Conservation (phyloP, 306 rosid species). For the Comarum palustre region DNA sequence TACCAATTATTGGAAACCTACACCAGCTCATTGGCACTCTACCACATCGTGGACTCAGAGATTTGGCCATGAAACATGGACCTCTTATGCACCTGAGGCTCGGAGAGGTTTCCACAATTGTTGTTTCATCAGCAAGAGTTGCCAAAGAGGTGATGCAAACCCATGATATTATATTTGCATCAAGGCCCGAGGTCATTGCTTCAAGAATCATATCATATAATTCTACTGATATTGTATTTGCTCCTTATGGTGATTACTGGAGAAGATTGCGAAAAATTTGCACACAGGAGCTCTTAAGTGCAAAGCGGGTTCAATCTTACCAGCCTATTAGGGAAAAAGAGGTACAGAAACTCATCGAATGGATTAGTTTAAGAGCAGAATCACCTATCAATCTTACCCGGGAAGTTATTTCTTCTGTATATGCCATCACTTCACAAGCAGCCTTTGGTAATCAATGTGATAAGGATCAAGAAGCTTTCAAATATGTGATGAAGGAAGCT, state of each 20-base stretch:
- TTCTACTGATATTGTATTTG: neutral
- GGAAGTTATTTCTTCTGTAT: constrained; percentile 13
- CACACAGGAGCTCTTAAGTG: constrained; percentile 32
- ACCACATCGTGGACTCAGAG: constrained; percentile 31
- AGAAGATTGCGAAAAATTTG: constrained; percentile 30
- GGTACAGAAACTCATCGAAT: constrained; percentile 22
- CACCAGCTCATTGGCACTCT: constrained; percentile 20
- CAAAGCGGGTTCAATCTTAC: constrained; percentile 40
- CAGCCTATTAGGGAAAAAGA: constrained; percentile 42
- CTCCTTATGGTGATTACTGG: constrained; percentile 15
- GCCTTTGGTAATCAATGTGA: constrained; percentile 38
- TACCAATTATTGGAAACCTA: constrained; percentile 39
- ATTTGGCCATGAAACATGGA: constrained; percentile 31
- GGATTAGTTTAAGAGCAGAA: constrained; percentile 22
- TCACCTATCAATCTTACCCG: constrained; percentile 25
- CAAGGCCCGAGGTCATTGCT: constrained; percentile 24
- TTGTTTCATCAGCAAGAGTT: constrained; percentile 35
- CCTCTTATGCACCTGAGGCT: constrained; percentile 41
- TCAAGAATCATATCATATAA: constrained; percentile 1
- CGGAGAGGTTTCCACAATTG: constrained; percentile 30
- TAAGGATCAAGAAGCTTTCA: constrained; percentile 30
- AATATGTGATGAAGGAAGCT: neutral
- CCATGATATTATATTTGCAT: constrained; percentile 31
- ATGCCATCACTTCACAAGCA: constrained; percentile 22
- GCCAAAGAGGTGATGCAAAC: constrained; percentile 40